Evolutionary conservation across 805 yeast genomes (phyloP), one percentile per base, ranked within the genome.

Genomic region (Candida koratica): DNA sequence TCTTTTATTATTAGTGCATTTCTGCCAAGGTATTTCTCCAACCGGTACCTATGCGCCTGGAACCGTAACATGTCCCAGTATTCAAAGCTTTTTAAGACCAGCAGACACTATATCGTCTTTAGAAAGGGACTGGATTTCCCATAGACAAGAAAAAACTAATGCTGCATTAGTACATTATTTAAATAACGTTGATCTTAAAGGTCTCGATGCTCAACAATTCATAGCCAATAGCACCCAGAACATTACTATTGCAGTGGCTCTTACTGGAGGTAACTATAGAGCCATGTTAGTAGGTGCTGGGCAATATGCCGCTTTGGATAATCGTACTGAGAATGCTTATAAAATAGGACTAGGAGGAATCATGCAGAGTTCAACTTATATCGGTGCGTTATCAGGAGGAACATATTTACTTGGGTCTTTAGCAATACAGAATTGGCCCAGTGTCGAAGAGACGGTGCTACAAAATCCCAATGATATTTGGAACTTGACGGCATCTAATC

Each of bases 371-470:
- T 53, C 86, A 1, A 74, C 84, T 9, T 87, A 88, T 52, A 56
- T 87, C 4, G 62, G 85, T 4, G 95, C 90, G 6, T 70, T 86
- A 24, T 80, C 89, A 11, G 96, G 96, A 20, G 95, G 95, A 17
- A 73, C 84, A 10, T 86, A 95, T 95, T 64, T 84, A 32, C 66
- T 85, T 17, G 81, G 85, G 1, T 72, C 89, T 7, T 57, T 86
- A 19, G 77, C 74, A 0, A 65, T 73, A 52, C 84, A 86, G 54
- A 78, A 80, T 52, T 87, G 83, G 79, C 76, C 88, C 7, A 65
- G 83, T 9, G 76, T 85, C 16, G 80, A 79, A 45, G 77, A 67
- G 2, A 73, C 85, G 16, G 64, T 64, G 3, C 41, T 58, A 26
- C 56, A 59, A 14, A 44, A 61, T 34, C 52, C 55, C 3, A 29